Base-by-base conservation (phyloP, 768 basidiomycete genomes). In the Strobilomyces confusus region DNA sequence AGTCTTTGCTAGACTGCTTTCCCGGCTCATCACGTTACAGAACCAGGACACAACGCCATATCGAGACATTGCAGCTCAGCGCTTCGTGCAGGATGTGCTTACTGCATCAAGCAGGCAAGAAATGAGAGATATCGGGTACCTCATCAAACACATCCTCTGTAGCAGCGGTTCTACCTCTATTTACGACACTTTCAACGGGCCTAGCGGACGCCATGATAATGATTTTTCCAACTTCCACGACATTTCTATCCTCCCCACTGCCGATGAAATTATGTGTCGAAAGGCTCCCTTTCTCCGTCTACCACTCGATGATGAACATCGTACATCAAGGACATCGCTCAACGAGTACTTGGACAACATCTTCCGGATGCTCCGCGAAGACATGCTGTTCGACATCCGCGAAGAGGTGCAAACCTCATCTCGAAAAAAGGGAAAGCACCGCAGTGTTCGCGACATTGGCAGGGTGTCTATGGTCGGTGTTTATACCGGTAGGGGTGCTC, bases 191-290 rank as follows among this genome's bases (percentile, higher is more conserved):
- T 51, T 49, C 42, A 54, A 59, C 34, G 65, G 65, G 3, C 80
- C 85, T 1, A 86, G 86, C 0, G 86, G 85, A 2, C 74, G 86
- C 1, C 86, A 87, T 51, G 84, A 86, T 61, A 88, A 88, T 43
- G 86, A 87, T 59, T 79, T 79, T 51, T 62, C 61, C 5, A 75
- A 86, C 55, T 86, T 82, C 57, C 75, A 76, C 7, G 52, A 77
- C 23, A 82, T 87, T 19, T 64, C 77, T 13, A 82, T 87, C 44
- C 69, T 84, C 5, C 86, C 86, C 2, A 84, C 84, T 4, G 74
- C 79, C 0, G 79, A 81, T 38, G 86, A 87, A 61, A 69, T 86
- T 12, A 52, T 57, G 2, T 83, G 70, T 34, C 65, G 46, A 13
- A 73, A 79, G 9, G 55, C 56, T 1, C 70, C 86, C 2, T 86